These are phyloP conservation scores for Henningerozyma blattae DNA, from an alignment of 805 yeast species.

Conservation along the genomic window DNA sequence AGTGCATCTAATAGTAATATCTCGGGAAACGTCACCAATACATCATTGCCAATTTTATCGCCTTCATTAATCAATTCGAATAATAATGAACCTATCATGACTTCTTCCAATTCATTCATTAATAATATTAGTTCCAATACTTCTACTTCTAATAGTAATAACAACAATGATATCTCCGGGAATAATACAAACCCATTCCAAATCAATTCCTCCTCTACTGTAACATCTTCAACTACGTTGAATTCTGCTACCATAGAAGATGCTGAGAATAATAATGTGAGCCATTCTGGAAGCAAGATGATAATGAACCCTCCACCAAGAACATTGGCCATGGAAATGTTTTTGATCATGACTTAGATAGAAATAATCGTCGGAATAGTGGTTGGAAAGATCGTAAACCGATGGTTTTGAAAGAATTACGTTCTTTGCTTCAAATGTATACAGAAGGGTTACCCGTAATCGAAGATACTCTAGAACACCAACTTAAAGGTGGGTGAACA, in stretches of 20 bases:
- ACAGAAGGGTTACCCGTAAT: constrained; percentile 21
- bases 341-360: constrained; percentile 15
- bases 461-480: constrained; percentile 18
- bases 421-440: constrained; percentile 16
- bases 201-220: neutral
- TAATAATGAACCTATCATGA: neutral
- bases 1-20: neutral
- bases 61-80: neutral
- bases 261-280: too few relatives aligned
- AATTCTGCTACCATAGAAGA: neutral
- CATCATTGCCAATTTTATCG: neutral
- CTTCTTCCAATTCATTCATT: neutral
- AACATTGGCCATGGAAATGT: constrained; percentile 16
- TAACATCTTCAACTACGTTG: neutral
- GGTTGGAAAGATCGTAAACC: constrained; percentile 18
- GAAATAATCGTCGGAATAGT: constrained; percentile 1
- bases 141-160: neutral
- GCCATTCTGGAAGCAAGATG: neutral
- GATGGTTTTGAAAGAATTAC: constrained; percentile 19
- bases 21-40: neutral
- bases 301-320: constrained; percentile 20
- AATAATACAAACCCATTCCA: neutral
- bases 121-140: neutral
- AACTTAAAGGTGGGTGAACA: constrained; percentile 2
- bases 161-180: neutral